These are phyloP conservation scores for Bruguiera parviflora DNA, from an alignment of 345 rosid genomes.

Conservation along the genomic window DNA sequence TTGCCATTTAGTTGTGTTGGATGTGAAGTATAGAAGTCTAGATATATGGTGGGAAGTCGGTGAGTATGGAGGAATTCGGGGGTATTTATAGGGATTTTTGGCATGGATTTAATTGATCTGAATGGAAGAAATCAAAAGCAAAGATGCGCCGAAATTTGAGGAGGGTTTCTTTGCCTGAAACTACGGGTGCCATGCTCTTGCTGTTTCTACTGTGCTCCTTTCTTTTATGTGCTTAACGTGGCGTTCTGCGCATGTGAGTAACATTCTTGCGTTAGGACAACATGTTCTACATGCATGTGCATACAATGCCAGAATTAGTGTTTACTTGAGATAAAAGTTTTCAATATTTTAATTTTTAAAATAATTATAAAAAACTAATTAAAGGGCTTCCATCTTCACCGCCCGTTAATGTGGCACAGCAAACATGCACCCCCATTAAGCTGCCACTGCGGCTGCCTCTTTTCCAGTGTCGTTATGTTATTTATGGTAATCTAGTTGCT, in stretches of 20 bases:
- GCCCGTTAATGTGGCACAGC: too few relatives aligned
- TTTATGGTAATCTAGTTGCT: neutral
- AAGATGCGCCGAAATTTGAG: neutral
- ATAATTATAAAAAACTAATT: neutral
- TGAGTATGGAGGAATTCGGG: neutral
- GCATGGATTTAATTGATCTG: neutral
- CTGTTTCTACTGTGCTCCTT: too few relatives aligned
- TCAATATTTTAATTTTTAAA: too few relatives aligned
- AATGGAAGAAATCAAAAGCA: neutral
- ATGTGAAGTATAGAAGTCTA: constrained; percentile 23
- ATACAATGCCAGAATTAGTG: too few relatives aligned
- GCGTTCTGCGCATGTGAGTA: neutral
- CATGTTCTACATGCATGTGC: too few relatives aligned
- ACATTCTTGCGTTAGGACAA: too few relatives aligned
- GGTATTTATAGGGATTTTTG: neutral
- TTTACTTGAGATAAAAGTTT: too few relatives aligned
- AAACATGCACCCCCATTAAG: too few relatives aligned
- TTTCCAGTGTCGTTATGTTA: neutral
- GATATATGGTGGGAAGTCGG: too few relatives aligned
- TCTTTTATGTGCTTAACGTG: too few relatives aligned
- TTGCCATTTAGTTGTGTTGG: constrained; percentile 31
- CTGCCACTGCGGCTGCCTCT: neutral
- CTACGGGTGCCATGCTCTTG: constrained; percentile 2
- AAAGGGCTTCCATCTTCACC: neutral
- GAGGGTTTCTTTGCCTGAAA: constrained; percentile 15